Conservation (phyloP, 2,329 filamentous ascomycete species). For the Pseudopithomyces chartarum region DNA sequence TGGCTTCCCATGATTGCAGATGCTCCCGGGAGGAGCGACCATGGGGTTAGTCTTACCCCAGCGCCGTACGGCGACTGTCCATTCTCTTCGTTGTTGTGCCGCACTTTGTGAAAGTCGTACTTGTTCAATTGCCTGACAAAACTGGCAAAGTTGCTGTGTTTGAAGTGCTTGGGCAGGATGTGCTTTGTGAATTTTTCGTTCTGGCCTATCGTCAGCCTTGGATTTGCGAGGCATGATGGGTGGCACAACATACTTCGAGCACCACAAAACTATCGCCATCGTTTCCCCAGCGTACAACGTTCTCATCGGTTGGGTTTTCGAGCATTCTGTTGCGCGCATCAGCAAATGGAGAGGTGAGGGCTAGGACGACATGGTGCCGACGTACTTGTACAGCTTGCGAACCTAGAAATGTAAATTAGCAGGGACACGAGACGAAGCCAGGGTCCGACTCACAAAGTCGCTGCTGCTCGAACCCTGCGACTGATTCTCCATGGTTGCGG, state of each 20-base stretch:
- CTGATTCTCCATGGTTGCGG: conserved; percentile 39
- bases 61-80: conserved; percentile 80
- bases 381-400: conserved; percentile 94
- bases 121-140: conserved; percentile 97
- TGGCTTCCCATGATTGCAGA: background rate
- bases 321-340: conserved; percentile 72
- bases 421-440: background rate
- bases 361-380: background rate
- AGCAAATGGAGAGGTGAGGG: conserved; percentile 25
- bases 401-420: conserved; percentile 65
- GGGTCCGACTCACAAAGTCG: conserved; percentile 78
- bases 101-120: conserved; percentile 98
- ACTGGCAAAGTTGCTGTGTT: conserved; percentile 97
- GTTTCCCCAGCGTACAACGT: conserved; percentile 94
- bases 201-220: conserved; percentile 54
- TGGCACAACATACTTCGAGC: conserved; percentile 71
- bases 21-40: background rate
- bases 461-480: conserved; percentile 64
- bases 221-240: background rate
- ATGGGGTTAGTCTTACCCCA: conserved; percentile 61
- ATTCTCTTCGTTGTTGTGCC: conserved; percentile 86
- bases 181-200: conserved; percentile 98
- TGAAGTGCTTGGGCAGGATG: conserved; percentile 97
- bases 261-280: conserved; percentile 96
- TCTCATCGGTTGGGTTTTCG: conserved; percentile 89